phyloP scores from a whole-genome alignment of 495 filamentous ascomycete genomes.

The Gamarada debralockiae region DNA sequence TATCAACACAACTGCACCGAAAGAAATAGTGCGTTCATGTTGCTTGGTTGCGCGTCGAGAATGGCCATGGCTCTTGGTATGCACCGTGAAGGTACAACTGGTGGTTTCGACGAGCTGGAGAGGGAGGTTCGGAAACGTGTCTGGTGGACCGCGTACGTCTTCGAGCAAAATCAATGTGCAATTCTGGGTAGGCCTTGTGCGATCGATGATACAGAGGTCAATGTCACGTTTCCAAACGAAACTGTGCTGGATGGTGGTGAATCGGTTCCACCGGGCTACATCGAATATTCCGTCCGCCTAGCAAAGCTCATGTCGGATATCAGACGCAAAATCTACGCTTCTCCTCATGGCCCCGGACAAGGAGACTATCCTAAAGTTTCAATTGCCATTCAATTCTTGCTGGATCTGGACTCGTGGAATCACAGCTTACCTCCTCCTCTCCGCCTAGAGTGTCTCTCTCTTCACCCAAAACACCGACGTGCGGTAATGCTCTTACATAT shows the following conservation, averaged over 20 bases:
- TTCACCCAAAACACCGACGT: constrained; percentile 25
- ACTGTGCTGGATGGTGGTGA: constrained; percentile 25
- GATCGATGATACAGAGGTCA: constrained; percentile 39
- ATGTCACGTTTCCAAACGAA: constrained; percentile 33
- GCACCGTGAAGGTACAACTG: constrained; percentile 38
- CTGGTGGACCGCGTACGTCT: constrained; percentile 45
- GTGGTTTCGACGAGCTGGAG: constrained; percentile 33
- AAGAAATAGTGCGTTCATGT: constrained; percentile 38
- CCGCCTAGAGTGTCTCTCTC: constrained; percentile 18
- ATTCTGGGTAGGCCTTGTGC: constrained; percentile 43
- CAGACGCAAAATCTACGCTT: constrained; percentile 20
- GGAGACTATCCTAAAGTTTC: constrained; percentile 16
- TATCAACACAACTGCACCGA: constrained; percentile 44
- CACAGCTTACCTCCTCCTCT: constrained; percentile 30
- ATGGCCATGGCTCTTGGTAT: constrained; percentile 44
- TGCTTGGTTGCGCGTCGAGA: constrained; percentile 38
- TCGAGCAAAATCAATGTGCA: constrained; percentile 41
- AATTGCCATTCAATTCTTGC: constrained; percentile 26
- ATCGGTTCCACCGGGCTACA: constrained; percentile 23
- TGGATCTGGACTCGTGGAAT: constrained; percentile 36
- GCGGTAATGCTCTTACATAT: constrained; percentile 28
- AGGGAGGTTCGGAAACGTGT: constrained; percentile 39
- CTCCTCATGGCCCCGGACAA: constrained; percentile 10
- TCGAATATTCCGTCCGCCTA: constrained; percentile 23
- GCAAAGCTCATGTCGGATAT: constrained; percentile 15